Conservation (phyloP, 306 rosid species). For the Citrullus amarus region DNA sequence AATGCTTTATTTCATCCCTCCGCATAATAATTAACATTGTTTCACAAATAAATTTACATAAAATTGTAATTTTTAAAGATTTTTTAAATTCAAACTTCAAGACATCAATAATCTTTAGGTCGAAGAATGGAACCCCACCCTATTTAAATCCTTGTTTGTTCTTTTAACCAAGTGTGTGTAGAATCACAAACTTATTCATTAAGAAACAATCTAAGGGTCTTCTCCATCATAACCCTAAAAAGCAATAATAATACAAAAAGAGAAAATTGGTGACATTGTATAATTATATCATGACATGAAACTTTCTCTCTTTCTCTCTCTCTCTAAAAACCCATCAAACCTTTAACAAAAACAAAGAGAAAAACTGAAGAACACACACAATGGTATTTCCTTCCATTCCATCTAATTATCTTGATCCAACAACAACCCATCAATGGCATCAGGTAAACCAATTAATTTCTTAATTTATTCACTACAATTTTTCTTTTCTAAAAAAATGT, state of each 20-base stretch:
- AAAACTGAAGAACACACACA: conserved; percentile 13
- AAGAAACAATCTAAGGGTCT: conserved; percentile 34
- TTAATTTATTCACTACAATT: conserved; percentile 3
- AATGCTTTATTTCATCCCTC: too few relatives aligned
- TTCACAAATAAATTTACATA: too few relatives aligned
- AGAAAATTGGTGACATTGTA: conserved; percentile 8
- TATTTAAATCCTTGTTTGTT: background rate
- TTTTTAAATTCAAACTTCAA: too few relatives aligned
- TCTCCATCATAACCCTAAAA: conserved; percentile 65
- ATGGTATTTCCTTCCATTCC: conserved; percentile 89
- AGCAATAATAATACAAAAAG: conserved; percentile 69
- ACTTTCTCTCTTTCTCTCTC: conserved; percentile 11
- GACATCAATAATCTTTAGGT: background rate
- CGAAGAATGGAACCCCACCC: background rate
- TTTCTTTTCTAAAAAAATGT: too few relatives aligned
- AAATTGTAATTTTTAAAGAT: too few relatives aligned
- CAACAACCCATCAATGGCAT: conserved; percentile 65
- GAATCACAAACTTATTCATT: conserved; percentile 37
- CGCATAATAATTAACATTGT: too few relatives aligned
- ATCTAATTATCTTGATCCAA: conserved; percentile 65
- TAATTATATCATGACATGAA: background rate
- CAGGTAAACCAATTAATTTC: conserved; percentile 28
- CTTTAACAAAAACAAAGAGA: conserved; percentile 67
- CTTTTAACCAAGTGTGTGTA: background rate
- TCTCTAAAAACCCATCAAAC: conserved; percentile 23